These are phyloP conservation scores for Juncus inflexus DNA, from an alignment of 176 grass and related monocot species.

Conservation along the genomic window DNA sequence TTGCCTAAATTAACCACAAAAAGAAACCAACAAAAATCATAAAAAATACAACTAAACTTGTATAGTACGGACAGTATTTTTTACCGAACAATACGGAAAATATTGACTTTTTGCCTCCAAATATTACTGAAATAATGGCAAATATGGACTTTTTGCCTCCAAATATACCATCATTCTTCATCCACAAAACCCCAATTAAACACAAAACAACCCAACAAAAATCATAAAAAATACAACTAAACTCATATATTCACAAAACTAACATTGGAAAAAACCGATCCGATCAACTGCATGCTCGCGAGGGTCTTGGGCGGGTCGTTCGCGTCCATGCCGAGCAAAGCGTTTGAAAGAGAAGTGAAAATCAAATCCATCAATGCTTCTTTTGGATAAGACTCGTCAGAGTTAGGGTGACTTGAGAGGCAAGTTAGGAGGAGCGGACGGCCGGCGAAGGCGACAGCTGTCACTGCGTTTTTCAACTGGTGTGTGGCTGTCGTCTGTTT, in stretches of 20 bases:
- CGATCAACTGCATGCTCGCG: constrained; percentile 90
- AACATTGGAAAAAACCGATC: constrained; percentile 95
- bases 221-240: too few relatives aligned
- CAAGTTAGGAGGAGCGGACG: constrained; percentile 68
- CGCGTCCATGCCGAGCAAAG: constrained; percentile 97
- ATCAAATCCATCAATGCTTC: constrained; percentile 62
- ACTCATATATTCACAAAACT: constrained; percentile 31
- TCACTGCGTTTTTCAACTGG: constrained; percentile 90
- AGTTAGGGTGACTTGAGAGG: constrained; percentile 38
- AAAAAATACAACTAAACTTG: too few relatives aligned
- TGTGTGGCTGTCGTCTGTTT: constrained; percentile 89
- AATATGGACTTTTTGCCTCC: constrained; percentile 24
- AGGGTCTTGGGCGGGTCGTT: constrained; percentile 97
- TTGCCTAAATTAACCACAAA: too few relatives aligned
- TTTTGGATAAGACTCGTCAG: constrained; percentile 31
- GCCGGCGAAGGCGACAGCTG: constrained; percentile 86
- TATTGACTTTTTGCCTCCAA: too few relatives aligned
- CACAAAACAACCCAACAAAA: too few relatives aligned
- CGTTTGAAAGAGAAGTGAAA: constrained; percentile 75
- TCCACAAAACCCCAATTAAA: too few relatives aligned
- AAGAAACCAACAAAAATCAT: too few relatives aligned
- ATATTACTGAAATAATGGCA: constrained; percentile 12
- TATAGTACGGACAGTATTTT: too few relatives aligned
- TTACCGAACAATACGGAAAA: too few relatives aligned
- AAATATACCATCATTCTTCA: constrained; percentile 15